Percentiles rank a stretch among this genome's conserved stretches.
Evolutionary conservation across 2,329 filamentous ascomycete genomes (phyloP).

Genomic region (Lecanicillium sp.): DNA sequence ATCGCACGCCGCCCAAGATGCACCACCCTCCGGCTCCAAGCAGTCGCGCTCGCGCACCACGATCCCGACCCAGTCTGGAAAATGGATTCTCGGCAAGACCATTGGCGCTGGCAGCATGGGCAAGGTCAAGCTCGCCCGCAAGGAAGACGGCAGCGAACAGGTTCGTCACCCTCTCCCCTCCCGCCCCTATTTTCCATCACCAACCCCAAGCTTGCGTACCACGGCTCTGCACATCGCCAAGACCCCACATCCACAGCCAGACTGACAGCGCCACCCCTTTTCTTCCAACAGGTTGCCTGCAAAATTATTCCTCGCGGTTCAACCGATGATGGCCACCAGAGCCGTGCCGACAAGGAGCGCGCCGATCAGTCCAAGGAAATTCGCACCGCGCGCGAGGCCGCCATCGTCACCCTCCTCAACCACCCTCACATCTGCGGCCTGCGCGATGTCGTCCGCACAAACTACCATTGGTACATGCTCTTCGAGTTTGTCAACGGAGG

Average conservation of each 20-base stretch:
- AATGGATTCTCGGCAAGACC: conserved; percentile 94
- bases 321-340: conserved; percentile 74
- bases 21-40: conserved; percentile 36
- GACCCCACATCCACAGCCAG: conserved; percentile 16
- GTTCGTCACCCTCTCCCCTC: conserved; percentile 40
- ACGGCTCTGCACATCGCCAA: conserved; percentile 3
- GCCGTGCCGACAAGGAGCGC: conserved; percentile 69
- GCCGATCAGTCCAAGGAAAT: conserved; percentile 97
- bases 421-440: conserved; percentile 96
- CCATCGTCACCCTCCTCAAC: conserved; percentile 88
- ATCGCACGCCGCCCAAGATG: conserved; percentile 35
- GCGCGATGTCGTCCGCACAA: conserved; percentile 89
- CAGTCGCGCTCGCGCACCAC: conserved; percentile 64
- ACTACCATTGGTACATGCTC: conserved; percentile 99
- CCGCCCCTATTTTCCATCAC: conserved; percentile 8
- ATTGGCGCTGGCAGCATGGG: conserved; percentile 98
- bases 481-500: conserved; percentile 98
- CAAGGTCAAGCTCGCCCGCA: conserved; percentile 93
- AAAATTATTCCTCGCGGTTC: conserved; percentile 94
- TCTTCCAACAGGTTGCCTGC: conserved; percentile 66
- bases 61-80: conserved; percentile 82
- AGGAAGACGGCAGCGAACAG: conserved; percentile 85
- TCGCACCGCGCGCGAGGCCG: conserved; percentile 87
- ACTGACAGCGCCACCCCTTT: conserved; percentile 1
- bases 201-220: not conserved